Evolutionary conservation across 2,329 filamentous ascomycete genomes (phyloP).

Genomic region (Macroventuria anomochaeta): DNA sequence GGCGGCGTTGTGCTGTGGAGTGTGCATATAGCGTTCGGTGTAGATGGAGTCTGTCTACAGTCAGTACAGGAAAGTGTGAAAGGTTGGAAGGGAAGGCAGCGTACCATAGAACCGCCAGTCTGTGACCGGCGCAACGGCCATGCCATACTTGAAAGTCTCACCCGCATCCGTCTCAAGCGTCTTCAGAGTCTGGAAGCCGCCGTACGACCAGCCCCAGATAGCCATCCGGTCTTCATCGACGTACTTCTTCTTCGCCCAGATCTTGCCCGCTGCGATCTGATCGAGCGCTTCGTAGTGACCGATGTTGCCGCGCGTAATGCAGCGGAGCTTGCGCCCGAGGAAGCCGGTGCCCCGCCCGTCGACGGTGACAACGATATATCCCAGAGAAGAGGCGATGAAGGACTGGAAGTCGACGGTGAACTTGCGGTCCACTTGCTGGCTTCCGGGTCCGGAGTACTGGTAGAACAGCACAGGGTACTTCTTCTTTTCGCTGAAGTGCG

Average conservation of each 20-base stretch:
- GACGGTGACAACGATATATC: slow-evolving; percentile 93
- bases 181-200: slow-evolving; percentile 94
- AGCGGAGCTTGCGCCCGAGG: slow-evolving; percentile 82
- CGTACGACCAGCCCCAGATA: slow-evolving; percentile 99
- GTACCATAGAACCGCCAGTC: slow-evolving; percentile 90
- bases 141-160: slow-evolving; percentile 90
- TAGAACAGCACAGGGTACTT: slow-evolving; percentile 94
- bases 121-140: slow-evolving; percentile 98
- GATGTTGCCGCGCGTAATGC: slow-evolving; percentile 80
- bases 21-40: slow-evolving; percentile 97
- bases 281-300: slow-evolving; percentile 86
- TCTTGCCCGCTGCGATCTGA: slow-evolving; percentile 87
- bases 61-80: neutral
- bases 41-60: slow-evolving; percentile 74
- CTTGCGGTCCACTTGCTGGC: slow-evolving; percentile 80
- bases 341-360: slow-evolving; percentile 93
- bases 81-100: neutral
- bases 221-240: slow-evolving; percentile 82
- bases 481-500: slow-evolving; percentile 82
- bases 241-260: slow-evolving; percentile 81
- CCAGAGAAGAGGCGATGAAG: slow-evolving; percentile 82
- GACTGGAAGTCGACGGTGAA: slow-evolving; percentile 90
- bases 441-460: slow-evolving; percentile 94
- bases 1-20: slow-evolving; percentile 76
- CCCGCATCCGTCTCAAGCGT: slow-evolving; percentile 91